Conservation (phyloP, 2,329 filamentous ascomycete species). For the Cladosporium halotolerans region DNA sequence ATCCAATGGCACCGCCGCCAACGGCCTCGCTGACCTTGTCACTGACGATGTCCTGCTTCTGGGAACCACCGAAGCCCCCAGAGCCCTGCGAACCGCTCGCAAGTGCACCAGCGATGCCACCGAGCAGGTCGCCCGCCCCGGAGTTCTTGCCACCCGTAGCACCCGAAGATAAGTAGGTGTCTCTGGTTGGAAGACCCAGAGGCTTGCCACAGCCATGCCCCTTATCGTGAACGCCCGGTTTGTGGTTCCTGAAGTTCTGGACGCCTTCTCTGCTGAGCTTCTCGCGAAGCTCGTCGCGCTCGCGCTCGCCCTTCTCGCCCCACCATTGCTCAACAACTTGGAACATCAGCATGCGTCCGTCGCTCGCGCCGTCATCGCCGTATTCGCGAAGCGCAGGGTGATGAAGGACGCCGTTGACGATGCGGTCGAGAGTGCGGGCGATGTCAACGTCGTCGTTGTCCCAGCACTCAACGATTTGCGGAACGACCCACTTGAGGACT, state of each 20-base stretch:
- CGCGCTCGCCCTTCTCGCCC: conserved; percentile 56
- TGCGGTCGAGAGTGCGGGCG: conserved; percentile 63
- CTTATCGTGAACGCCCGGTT: conserved; percentile 72
- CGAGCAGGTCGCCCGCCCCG: neutral
- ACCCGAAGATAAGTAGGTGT: conserved; percentile 35
- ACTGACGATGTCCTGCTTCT: conserved; percentile 31
- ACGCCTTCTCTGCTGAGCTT: conserved; percentile 77
- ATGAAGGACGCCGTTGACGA: conserved; percentile 77
- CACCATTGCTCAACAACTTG: conserved; percentile 78
- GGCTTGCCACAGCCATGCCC: conserved; percentile 82
- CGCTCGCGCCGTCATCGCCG: conserved; percentile 62
- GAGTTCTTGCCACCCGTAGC: conserved; percentile 32
- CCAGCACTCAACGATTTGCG: conserved; percentile 82
- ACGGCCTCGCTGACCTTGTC: conserved; percentile 54
- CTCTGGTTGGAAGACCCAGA: conserved; percentile 66
- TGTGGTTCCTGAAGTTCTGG: conserved; percentile 72
- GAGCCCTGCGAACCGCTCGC: neutral
- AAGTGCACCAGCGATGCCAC: conserved; percentile 7
- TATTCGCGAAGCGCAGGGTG: conserved; percentile 72
- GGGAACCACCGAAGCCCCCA: conserved; percentile 11
- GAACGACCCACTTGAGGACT: conserved; percentile 77
- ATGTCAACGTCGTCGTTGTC: conserved; percentile 69
- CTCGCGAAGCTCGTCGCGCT: conserved; percentile 61
- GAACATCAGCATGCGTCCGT: conserved; percentile 74
- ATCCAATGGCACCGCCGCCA: conserved; percentile 60